phyloP scores from a whole-genome alignment of 257 asterid genomes.

The Eustoma russellianum region DNA sequence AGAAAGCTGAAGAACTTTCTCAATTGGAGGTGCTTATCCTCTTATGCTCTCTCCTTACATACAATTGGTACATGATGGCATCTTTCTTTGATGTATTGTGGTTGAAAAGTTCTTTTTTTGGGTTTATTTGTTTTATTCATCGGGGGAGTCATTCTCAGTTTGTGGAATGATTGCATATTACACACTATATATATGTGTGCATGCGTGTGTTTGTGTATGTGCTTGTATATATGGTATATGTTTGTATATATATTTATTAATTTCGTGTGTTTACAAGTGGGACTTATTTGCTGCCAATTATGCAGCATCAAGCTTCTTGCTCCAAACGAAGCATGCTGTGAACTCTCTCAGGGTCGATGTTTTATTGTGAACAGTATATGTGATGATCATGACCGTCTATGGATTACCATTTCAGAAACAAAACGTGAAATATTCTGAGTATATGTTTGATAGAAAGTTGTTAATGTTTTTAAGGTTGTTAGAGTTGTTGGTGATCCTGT shows the following conservation, averaged over 20 bases:
- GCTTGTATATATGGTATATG: no score
- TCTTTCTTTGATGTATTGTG: neutral
- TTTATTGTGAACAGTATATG: no score
- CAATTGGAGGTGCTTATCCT: conserved; percentile 41
- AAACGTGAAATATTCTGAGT: neutral
- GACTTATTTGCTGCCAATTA: neutral
- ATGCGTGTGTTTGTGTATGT: no score
- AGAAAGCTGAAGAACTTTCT: conserved; percentile 23
- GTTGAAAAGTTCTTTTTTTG: neutral
- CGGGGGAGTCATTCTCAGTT: neutral
- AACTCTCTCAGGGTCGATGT: no score
- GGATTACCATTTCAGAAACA: no score
- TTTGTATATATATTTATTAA: no score
- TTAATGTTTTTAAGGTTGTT: conserved; percentile 25
- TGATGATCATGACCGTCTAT: no score
- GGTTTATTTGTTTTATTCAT: neutral
- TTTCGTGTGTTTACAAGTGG: neutral
- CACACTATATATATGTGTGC: no score
- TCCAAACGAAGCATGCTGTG: neutral
- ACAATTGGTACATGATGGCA: conserved; percentile 1
- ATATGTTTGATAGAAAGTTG: conserved; percentile 5
- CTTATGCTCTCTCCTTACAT: conserved; percentile 1
- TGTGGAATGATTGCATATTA: no score
- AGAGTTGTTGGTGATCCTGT: conserved; percentile 44
- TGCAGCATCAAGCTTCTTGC: neutral